phyloP scores from a whole-genome alignment of 345 rosid genomes.

The Citrus sp. region DNA sequence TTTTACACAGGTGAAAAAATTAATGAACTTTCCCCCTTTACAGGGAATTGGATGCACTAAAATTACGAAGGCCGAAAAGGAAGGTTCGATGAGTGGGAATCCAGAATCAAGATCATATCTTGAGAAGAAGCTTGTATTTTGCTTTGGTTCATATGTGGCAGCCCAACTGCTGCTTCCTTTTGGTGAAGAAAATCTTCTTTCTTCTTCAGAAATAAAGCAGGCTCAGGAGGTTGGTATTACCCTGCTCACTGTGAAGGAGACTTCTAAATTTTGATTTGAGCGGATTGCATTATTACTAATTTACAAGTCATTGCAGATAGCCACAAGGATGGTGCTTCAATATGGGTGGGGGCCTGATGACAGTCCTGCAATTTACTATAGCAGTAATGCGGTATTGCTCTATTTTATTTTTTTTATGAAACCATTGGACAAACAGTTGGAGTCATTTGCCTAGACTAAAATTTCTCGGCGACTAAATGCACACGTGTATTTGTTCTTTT shows the following conservation, averaged over 20 bases:
- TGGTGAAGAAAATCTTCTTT: conserved; percentile 82
- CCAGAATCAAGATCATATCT: conserved; percentile 88
- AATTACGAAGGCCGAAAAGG: conserved; percentile 64
- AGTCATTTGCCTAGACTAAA: conserved; percentile 1
- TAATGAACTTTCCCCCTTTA: background rate
- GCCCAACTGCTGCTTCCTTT: conserved; percentile 84
- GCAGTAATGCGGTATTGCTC: conserved; percentile 63
- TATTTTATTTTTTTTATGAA: conserved; percentile 14
- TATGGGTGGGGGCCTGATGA: conserved; percentile 99
- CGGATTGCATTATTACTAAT: conserved; percentile 15
- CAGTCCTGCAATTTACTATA: conserved; percentile 79
- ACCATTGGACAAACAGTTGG: background rate
- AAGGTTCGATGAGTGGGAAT: conserved; percentile 63
- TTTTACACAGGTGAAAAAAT: background rate
- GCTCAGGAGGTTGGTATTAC: conserved; percentile 73
- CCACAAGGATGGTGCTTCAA: conserved; percentile 93
- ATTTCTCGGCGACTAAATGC: background rate
- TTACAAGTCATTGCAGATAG: conserved; percentile 56
- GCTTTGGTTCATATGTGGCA: conserved; percentile 86
- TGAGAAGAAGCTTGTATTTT: conserved; percentile 92
- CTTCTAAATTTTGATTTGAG: background rate
- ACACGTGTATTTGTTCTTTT: background rate
- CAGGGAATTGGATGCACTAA: conserved; percentile 95
- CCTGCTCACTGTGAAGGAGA: conserved; percentile 7
- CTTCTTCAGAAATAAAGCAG: conserved; percentile 70